phyloP scores from a whole-genome alignment of 345 rosid species.

The Trapa bicornis region DNA sequence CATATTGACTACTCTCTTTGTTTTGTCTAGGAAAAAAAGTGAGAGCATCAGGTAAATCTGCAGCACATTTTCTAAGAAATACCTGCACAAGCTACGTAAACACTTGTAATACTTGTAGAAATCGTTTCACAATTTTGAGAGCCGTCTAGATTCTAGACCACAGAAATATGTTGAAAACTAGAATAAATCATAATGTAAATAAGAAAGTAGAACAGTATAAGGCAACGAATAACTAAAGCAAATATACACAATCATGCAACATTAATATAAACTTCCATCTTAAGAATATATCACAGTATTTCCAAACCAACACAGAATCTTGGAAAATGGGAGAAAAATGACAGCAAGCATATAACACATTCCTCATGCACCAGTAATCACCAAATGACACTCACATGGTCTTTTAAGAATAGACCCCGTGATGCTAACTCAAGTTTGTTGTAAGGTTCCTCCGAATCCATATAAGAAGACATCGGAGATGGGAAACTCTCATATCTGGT shows the following conservation, averaged over 20 bases:
- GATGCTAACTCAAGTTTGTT: conserved; percentile 14
- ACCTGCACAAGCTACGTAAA: too few species aligned
- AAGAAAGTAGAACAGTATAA: too few species aligned
- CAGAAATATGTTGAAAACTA: too few species aligned
- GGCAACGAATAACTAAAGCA: not conserved
- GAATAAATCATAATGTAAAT: too few species aligned
- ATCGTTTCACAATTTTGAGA: too few species aligned
- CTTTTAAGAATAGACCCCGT: conserved; percentile 24
- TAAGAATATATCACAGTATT: not conserved
- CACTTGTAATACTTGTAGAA: too few species aligned
- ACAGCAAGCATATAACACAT: not conserved
- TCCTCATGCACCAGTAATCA: too few species aligned
- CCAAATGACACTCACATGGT: not conserved
- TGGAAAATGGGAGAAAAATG: conserved; percentile 7
- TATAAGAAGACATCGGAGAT: conserved; percentile 18
- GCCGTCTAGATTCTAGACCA: too few species aligned
- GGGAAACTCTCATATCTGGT: conserved; percentile 18
- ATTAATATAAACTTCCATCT: not conserved
- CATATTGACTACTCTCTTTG: too few species aligned
- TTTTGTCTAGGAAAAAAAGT: too few species aligned
- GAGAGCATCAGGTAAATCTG: too few species aligned
- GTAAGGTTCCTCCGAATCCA: conserved; percentile 20
- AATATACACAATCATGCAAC: not conserved
- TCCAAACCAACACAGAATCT: not conserved
- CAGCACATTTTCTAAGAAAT: too few species aligned